Evolutionary conservation across 75 land plant species (phyloP), one percentile per base, ranked within the genome.

Genomic region (Cryptomeria japonica): DNA sequence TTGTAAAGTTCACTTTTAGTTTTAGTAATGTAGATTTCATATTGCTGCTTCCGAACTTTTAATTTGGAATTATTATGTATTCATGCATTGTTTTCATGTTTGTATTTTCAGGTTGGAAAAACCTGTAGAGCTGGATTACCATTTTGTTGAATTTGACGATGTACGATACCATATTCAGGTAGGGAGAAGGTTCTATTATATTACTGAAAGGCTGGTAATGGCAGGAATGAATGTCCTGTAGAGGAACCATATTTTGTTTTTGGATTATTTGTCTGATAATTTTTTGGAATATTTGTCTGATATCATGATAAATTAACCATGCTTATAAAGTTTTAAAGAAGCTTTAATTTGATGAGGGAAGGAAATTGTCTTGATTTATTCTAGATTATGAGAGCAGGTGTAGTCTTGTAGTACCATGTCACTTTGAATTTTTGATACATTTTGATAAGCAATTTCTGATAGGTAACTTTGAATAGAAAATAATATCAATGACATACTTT

Each of bases 141-240:
- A 96, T 32, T 95, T 95, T 75, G 94, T 95, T 64, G 99, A 98
- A 89, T 98, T 98, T 82, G 95, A 94, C 73, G 99, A 98, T 90
- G 94, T 98, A 76, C 98, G 97, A 22, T 98, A 94, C 86, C 99
- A 98, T 75, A 89, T 98, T 89, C 98, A 95, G 97, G 99, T 96
- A 61, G 85, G 76, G 31, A 56, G n/a, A 77, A 14, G 77, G 3
- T 32, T 31, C 37, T 34, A 75, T 12, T 75, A 70, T 13, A 28
- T 32, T 46, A 83, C 46, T 83, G n/a, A 86, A 18, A 15, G 44
- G 49, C 44, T 22, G n/a, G 18, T 41, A 25, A 83, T 83, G 41
- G 16, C 37, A 34, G 37, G 77, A 75, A 75, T 75, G 34, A 75
- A 3, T 75, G 9, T 31, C 31, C 76, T 46, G 34, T 82, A 7